Percentiles rank a stretch among this genome's conserved stretches.
These are phyloP conservation scores for Musa acuminata DNA, from an alignment of 176 grass and related monocot species.

Conservation along the genomic window DNA sequence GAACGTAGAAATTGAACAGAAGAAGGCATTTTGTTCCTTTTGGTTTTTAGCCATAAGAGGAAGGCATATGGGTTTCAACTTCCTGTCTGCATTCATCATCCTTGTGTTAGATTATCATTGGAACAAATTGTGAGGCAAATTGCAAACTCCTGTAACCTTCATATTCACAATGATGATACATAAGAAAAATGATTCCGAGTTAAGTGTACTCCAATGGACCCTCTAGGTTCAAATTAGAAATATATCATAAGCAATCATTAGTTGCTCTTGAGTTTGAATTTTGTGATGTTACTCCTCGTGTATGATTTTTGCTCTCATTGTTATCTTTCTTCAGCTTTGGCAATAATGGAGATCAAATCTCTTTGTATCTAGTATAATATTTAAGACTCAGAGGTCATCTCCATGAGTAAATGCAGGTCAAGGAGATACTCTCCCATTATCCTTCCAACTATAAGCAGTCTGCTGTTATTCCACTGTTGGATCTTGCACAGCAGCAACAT, in stretches of 20 bases:
- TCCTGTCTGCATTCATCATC: neutral
- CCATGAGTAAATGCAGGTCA: conserved; percentile 35
- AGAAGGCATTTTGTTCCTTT: neutral
- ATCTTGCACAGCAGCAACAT: conserved; percentile 92
- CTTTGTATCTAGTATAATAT: neutral
- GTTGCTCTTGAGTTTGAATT: neutral
- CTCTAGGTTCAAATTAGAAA: neutral
- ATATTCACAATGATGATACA: neutral
- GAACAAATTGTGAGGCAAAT: neutral
- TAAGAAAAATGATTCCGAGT: neutral
- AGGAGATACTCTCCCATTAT: conserved; percentile 80
- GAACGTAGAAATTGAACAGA: neutral
- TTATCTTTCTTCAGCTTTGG: neutral
- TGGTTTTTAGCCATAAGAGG: neutral
- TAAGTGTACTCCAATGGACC: neutral
- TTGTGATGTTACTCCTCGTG: neutral
- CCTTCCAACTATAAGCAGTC: conserved; percentile 98
- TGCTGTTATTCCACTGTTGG: conserved; percentile 74
- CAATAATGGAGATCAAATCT: neutral
- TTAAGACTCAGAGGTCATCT: neutral
- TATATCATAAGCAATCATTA: neutral
- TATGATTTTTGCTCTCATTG: neutral
- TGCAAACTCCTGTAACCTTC: neutral
- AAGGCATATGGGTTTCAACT: neutral
- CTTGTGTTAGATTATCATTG: neutral